Evolutionary conservation across 2,329 filamentous ascomycete genomes (phyloP).

Genomic region (Pleurostoma richardsiae): DNA sequence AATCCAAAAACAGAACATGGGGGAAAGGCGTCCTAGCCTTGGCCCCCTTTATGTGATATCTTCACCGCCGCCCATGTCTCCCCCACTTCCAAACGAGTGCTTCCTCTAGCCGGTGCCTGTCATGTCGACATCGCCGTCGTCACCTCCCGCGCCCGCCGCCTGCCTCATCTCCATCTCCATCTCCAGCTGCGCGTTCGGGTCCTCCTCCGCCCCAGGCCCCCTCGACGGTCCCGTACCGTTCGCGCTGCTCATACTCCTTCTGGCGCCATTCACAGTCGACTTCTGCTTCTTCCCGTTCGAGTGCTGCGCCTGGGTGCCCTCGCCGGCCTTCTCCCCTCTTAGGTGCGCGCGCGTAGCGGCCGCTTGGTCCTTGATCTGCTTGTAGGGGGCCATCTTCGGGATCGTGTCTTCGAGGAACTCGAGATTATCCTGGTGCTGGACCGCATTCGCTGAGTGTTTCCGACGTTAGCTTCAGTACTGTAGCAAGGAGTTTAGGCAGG

Average conservation of each 20-base stretch:
- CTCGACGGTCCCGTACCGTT: slow-evolving; percentile 20
- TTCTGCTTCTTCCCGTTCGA: slow-evolving; percentile 33
- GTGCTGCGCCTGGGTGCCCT: slow-evolving; percentile 9
- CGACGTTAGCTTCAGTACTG: background rate
- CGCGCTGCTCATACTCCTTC: slow-evolving; percentile 12
- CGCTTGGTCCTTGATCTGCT: slow-evolving; percentile 66
- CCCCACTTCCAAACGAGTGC: too few relatives aligned
- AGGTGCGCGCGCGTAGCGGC: slow-evolving; percentile 43
- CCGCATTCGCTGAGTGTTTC: slow-evolving; percentile 62
- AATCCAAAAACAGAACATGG: too few relatives aligned
- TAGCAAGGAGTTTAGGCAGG: background rate
- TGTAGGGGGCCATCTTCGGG: slow-evolving; percentile 78
- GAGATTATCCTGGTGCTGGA: slow-evolving; percentile 84
- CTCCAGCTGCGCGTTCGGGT: slow-evolving; percentile 49
- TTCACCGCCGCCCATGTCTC: too few relatives aligned
- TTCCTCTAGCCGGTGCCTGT: slow-evolving; percentile 22
- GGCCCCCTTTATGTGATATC: too few relatives aligned
- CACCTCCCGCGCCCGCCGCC: slow-evolving; percentile 22
- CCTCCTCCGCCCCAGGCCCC: slow-evolving; percentile 23
- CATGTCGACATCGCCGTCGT: slow-evolving; percentile 56
- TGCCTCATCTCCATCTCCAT: slow-evolving; percentile 54
- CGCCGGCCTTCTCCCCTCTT: slow-evolving; percentile 32
- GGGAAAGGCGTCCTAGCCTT: too few relatives aligned
- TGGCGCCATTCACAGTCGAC: slow-evolving; percentile 15
- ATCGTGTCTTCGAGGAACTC: slow-evolving; percentile 92